A percentile compares a stretch with the other conserved stretches of the same genome.
Evolutionary conservation across 2,329 filamentous ascomycete genomes (phyloP).

Genomic region (Fusarium humuli): DNA sequence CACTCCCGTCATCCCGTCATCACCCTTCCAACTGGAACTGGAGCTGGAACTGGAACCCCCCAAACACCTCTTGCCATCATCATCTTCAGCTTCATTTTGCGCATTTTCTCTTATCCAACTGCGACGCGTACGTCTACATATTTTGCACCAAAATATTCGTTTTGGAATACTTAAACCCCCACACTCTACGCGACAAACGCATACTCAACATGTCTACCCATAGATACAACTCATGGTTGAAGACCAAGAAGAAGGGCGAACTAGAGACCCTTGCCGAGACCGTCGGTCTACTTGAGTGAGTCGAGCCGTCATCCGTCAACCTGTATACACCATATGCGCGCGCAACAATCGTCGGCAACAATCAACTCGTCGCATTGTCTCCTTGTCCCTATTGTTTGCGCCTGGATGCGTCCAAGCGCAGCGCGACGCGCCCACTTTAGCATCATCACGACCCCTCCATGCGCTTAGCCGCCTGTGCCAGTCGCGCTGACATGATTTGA

Average conservation of each 20-base stretch:
- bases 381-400: constrained; percentile 32
- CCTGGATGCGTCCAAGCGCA: constrained; percentile 24
- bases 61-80: constrained; percentile 31
- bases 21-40: constrained; percentile 29
- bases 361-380: constrained; percentile 14
- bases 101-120: constrained; percentile 1
- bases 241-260: constrained; percentile 84
- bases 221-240: constrained; percentile 74
- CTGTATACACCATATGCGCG: background rate
- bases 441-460: constrained; percentile 23
- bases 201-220: constrained; percentile 49
- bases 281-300: constrained; percentile 79
- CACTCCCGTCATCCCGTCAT: constrained; percentile 2
- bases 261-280: constrained; percentile 78
- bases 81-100: constrained; percentile 29
- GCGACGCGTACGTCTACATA: background rate
- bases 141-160: background rate
- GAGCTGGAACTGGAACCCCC: constrained; percentile 10
- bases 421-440: constrained; percentile 36
- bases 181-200: constrained; percentile 46
- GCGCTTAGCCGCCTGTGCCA: background rate
- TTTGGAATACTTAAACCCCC: background rate
- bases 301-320: background rate
- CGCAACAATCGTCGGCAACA: background rate
- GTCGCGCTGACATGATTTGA: constrained; percentile 34